Evolutionary conservation across 2,329 filamentous ascomycete species (phyloP).

Genomic region (Elsinoe arachidis): DNA sequence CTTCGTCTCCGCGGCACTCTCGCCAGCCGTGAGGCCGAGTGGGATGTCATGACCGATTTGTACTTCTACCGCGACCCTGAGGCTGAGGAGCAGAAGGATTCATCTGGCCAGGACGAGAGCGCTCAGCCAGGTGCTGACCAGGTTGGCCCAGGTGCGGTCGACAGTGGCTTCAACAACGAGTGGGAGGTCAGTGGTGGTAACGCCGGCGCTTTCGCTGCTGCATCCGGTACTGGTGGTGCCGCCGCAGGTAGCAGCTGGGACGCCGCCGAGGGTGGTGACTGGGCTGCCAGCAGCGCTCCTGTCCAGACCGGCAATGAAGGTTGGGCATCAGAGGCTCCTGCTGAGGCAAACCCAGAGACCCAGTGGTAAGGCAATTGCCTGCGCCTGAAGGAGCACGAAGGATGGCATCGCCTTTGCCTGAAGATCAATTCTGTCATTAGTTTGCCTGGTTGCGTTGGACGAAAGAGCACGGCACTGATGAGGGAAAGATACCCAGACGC

Average conservation of each 20-base stretch:
- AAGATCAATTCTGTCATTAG: conserved; percentile 11
- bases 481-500: conserved; percentile 95
- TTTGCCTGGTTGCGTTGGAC: conserved; percentile 19
- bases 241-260: conserved; percentile 57
- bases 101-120: conserved; percentile 67
- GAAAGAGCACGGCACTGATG: conserved; percentile 74
- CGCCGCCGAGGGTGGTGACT: conserved; percentile 57
- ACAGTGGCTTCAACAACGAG: conserved; percentile 70
- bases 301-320: conserved; percentile 43
- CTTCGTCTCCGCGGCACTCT: conserved; percentile 97
- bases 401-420: conserved; percentile 1
- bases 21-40: conserved; percentile 88
- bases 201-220: conserved; percentile 60
- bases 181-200: conserved; percentile 69
- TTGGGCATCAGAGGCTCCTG: conserved; percentile 38
- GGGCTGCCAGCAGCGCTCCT: conserved; percentile 51
- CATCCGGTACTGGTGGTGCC: conserved; percentile 46
- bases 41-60: conserved; percentile 99
- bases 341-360: conserved; percentile 28
- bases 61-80: conserved; percentile 99
- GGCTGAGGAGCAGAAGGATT: conserved; percentile 97
- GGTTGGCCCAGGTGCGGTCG: conserved; percentile 68
- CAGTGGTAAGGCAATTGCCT: conserved; percentile 36
- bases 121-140: conserved; percentile 82
- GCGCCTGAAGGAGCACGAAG: not conserved